Base-by-base conservation (phyloP, 768 basidiomycete genomes). In the Sarcodon sp. region DNA sequence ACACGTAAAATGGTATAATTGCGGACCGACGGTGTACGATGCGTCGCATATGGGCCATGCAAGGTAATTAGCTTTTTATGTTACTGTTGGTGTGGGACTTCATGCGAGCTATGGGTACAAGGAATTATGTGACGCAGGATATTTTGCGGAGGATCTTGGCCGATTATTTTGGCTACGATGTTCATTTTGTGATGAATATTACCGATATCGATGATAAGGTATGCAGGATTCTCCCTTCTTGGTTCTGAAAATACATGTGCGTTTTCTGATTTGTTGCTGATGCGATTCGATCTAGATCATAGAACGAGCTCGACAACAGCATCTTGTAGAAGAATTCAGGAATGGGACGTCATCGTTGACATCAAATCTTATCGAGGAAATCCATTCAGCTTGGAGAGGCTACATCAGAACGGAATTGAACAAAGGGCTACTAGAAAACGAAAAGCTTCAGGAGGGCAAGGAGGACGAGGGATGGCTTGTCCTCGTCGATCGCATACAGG, bases 121-220 rank as follows among this genome's bases (percentile, higher is more conserved):
- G 94, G 59, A 97, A 96, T 70, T 99, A 99, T 67, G 85, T 97
- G 33, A 89, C 91, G 1, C 90, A 94, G 64, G 93, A 97, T 63
- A 77, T 94, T 53, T 69, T 97, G 35, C 73, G 92, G 47, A 71
- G 96, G 44, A 88, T 99, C 46, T 70, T 98, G 71, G 73, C 83
- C 1, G 91, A 98, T 67, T 98, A 94, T 66, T 98, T 98, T 66
- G 87, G 88, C 21, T 98, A 93, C 59, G 88, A 98, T 60, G 85
- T 99, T 48, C 90, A 97, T 62, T 96, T 98, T 60, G 94, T 98
- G 41, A 96, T 96, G 91, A 99, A 99, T 64, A 79, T 99, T 56
- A 99, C 96, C 4, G 94, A 99, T 64, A 96, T 99, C 52, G 96
- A 99, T 59, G 96, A 98, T 75, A 99, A 99, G 79, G 94, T 87